Evolutionary conservation across 2,329 filamentous ascomycete species (phyloP).

Genomic region (Cercospora brassicicola): DNA sequence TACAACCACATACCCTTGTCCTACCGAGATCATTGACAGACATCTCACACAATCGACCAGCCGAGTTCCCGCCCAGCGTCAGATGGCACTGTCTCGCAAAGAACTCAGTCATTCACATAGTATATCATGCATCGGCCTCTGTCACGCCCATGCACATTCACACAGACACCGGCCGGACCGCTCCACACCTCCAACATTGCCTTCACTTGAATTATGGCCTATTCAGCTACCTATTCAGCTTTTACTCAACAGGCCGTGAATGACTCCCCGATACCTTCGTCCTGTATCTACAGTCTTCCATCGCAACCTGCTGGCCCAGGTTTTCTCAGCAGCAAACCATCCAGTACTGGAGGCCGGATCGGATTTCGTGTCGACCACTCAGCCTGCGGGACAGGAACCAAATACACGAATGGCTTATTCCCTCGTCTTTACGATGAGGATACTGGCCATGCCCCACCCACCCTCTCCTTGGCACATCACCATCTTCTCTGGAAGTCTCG

Average conservation of each 20-base stretch:
- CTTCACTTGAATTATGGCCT: not conserved
- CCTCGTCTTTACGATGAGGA: not conserved
- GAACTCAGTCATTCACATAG: not conserved
- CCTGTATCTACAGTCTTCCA: slow-evolving; percentile 3
- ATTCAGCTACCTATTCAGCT: too few relatives aligned
- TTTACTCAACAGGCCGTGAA: too few relatives aligned
- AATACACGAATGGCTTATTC: slow-evolving; percentile 6
- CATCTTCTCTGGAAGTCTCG: slow-evolving; percentile 14
- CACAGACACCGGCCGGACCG: not conserved
- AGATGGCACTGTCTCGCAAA: not conserved
- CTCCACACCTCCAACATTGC: not conserved
- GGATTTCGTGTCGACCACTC: slow-evolving; percentile 1
- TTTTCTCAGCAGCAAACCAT: not conserved
- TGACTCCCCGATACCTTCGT: not conserved
- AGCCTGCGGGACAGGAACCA: not conserved
- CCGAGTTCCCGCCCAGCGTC: not conserved
- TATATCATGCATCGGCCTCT: not conserved
- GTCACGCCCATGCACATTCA: not conserved
- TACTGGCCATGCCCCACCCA: not conserved
- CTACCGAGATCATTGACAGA: not conserved
- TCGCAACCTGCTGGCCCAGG: slow-evolving; percentile 10
- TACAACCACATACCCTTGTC: not conserved
- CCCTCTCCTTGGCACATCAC: slow-evolving; percentile 6
- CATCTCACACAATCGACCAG: not conserved
- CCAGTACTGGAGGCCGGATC: not conserved